Evolutionary conservation across 208 protist species (phyloP).

Genomic region (Naegleria lovaniensis): DNA sequence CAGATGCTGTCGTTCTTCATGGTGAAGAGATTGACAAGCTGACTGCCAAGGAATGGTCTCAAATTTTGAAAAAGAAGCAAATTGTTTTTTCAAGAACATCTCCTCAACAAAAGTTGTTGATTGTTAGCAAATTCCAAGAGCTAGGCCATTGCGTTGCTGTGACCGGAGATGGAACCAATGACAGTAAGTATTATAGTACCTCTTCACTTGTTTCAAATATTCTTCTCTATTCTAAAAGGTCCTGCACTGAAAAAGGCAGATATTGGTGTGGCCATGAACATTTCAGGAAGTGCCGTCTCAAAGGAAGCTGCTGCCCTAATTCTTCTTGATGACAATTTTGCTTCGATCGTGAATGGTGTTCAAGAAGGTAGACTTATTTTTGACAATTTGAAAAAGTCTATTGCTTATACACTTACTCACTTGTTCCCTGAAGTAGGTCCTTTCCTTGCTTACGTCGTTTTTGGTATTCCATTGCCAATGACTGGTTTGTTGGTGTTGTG

Average conservation of each 20-base stretch:
- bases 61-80: constrained; percentile 41
- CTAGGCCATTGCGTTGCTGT: constrained; percentile 61
- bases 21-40: constrained; percentile 30
- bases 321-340: constrained; percentile 81
- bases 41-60: constrained; percentile 25
- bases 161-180: constrained; percentile 64
- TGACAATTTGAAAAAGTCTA: constrained; percentile 79
- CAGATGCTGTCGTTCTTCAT: background rate
- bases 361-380: constrained; percentile 76
- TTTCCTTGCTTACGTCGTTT: constrained; percentile 51
- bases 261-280: constrained; percentile 81
- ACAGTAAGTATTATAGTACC: no score
- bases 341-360: constrained; percentile 70
- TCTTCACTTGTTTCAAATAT: no score
- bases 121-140: constrained; percentile 54
- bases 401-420: constrained; percentile 63
- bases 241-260: constrained; percentile 67
- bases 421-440: constrained; percentile 59
- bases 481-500: constrained; percentile 57
- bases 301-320: constrained; percentile 68
- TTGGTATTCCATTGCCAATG: constrained; percentile 54
- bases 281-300: constrained; percentile 57
- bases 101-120: constrained; percentile 76
- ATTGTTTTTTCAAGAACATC: constrained; percentile 80
- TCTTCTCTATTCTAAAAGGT: no score